Percentiles rank a stretch among this genome's conserved stretches.
phyloP scores from a whole-genome alignment of 177 flowering plant species.

The Telopea speciosissima region DNA sequence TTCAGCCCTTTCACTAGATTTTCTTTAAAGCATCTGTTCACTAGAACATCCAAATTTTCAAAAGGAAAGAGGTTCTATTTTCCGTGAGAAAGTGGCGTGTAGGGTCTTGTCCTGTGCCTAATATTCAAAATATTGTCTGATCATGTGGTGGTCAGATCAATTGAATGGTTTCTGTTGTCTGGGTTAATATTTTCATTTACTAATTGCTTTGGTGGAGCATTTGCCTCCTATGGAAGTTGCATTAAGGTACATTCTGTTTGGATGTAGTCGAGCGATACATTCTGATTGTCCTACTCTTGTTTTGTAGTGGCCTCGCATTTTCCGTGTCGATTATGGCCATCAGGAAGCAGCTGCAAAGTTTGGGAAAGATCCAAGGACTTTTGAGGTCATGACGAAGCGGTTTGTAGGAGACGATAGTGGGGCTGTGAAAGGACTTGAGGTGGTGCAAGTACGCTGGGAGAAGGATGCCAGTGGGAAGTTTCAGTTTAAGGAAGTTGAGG shows the following conservation, averaged over 20 bases:
- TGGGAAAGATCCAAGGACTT: constrained; percentile 91
- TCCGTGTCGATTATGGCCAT: constrained; percentile 98
- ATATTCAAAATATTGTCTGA: neutral
- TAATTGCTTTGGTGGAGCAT: neutral
- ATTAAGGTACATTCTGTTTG: neutral
- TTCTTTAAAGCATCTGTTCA: no score
- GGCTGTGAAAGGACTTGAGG: constrained; percentile 70
- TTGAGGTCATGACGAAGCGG: constrained; percentile 86
- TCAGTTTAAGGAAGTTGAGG: constrained; percentile 84
- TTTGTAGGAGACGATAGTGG: constrained; percentile 90
- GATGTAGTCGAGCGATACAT: neutral
- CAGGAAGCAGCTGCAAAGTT: constrained; percentile 87
- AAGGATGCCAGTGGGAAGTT: constrained; percentile 88
- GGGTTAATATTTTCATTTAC: neutral
- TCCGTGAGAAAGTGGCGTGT: no score
- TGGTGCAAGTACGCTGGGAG: constrained; percentile 80
- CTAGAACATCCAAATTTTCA: no score
- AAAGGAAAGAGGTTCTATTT: no score
- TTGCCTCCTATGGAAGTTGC: neutral
- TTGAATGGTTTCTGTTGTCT: neutral
- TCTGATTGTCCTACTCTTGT: neutral
- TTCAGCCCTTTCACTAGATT: constrained; percentile 10
- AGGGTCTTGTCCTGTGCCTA: neutral
- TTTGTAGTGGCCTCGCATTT: constrained; percentile 91
- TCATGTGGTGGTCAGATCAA: neutral